Conservation (phyloP, 305 asterid species). For the Plantago rigida region DNA sequence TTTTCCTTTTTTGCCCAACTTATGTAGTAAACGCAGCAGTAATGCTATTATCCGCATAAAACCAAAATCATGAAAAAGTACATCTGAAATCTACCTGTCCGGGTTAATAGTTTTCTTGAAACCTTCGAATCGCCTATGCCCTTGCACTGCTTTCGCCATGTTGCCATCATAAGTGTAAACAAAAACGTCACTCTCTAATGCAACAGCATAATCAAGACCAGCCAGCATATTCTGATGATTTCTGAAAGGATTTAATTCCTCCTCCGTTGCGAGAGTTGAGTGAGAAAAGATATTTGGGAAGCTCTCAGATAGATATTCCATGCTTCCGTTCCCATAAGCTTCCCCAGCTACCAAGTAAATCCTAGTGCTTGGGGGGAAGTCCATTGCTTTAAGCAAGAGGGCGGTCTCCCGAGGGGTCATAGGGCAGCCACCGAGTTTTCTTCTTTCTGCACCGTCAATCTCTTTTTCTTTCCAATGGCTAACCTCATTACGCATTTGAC, state of each 20-base stretch:
- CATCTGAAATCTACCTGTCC: conserved; percentile 48
- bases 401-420: conserved; percentile 90
- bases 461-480: conserved; percentile 99
- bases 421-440: conserved; percentile 89
- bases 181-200: conserved; percentile 77
- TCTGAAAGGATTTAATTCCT: conserved; percentile 58
- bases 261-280: conserved; percentile 58
- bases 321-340: conserved; percentile 86
- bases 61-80: background rate
- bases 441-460: conserved; percentile 66
- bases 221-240: conserved; percentile 94
- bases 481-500: conserved; percentile 73
- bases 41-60: background rate
- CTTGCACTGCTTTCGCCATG: conserved; percentile 99
- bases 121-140: conserved; percentile 82
- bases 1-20: no score
- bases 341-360: conserved; percentile 95
- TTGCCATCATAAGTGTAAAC: conserved; percentile 91
- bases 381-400: conserved; percentile 73
- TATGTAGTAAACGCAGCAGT: background rate
- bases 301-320: conserved; percentile 60
- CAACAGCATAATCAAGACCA: conserved; percentile 84
- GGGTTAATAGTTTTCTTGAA: conserved; percentile 86
- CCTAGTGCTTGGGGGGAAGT: conserved; percentile 62
- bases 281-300: conserved; percentile 77